These are phyloP conservation scores for Aspergillus sojae DNA, from an alignment of 2,329 filamentous ascomycete genomes.

Conservation along the genomic window DNA sequence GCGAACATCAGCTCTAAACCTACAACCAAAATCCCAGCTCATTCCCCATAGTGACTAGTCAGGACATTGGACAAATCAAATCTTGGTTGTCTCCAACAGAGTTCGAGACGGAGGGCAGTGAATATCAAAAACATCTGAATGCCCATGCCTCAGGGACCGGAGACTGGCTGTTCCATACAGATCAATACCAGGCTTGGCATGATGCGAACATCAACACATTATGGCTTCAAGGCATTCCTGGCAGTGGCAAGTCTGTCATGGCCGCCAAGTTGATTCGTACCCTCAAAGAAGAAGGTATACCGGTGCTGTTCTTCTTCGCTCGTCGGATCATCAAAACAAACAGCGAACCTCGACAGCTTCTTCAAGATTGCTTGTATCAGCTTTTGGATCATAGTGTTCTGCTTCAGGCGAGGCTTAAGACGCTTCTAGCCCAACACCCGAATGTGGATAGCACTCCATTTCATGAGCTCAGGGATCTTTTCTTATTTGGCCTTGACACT, in stretches of 20 bases:
- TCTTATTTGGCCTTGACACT: background rate
- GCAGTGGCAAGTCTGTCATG: slow-evolving; percentile 28
- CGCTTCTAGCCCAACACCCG: background rate
- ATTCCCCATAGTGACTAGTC: background rate
- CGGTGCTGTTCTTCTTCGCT: slow-evolving; percentile 26
- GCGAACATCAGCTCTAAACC: background rate
- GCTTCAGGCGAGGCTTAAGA: background rate
- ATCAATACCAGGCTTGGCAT: slow-evolving; percentile 17
- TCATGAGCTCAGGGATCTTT: background rate
- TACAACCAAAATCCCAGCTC: background rate
- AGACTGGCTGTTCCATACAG: slow-evolving; percentile 19
- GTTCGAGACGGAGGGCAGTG: slow-evolving; percentile 1
- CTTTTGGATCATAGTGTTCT: background rate
- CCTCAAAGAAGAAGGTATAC: slow-evolving; percentile 5
- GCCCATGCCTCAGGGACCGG: slow-evolving; percentile 17
- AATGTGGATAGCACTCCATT: background rate
- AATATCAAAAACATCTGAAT: slow-evolving; percentile 13
- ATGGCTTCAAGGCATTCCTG: slow-evolving; percentile 28
- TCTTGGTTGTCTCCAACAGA: slow-evolving; percentile 13
- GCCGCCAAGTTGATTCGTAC: slow-evolving; percentile 20
- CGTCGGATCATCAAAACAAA: slow-evolving; percentile 25
- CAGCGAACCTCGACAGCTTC: slow-evolving; percentile 18
- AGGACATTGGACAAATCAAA: background rate
- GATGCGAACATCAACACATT: slow-evolving; percentile 14
- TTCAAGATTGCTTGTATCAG: background rate